These are phyloP conservation scores for Aristolochia californica DNA, from an alignment of 164 flowering plant species.

Conservation along the genomic window DNA sequence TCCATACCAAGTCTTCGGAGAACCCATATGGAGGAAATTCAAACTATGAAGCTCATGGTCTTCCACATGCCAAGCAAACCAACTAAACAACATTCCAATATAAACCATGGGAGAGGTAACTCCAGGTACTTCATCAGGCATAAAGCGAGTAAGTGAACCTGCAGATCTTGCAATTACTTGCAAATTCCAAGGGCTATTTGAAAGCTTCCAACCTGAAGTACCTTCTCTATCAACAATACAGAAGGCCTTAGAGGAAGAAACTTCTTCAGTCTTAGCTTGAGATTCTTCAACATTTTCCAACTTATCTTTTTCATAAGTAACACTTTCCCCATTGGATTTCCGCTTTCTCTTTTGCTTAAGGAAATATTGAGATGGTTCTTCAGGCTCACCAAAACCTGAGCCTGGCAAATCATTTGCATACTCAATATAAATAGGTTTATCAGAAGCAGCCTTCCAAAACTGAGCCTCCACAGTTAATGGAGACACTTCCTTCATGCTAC, in stretches of 20 bases:
- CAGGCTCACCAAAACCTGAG: slow-evolving; percentile 82
- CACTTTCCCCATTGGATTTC: slow-evolving; percentile 14
- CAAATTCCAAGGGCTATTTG: slow-evolving; percentile 95
- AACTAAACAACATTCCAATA: slow-evolving; percentile 96
- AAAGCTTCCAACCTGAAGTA: slow-evolving; percentile 92
- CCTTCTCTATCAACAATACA: slow-evolving; percentile 44
- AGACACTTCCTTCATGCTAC: slow-evolving; percentile 50
- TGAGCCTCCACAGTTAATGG: slow-evolving; percentile 60
- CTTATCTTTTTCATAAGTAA: no score
- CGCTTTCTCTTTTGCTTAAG: slow-evolving; percentile 36
- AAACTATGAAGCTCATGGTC: slow-evolving; percentile 99
- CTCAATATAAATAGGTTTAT: slow-evolving; percentile 83
- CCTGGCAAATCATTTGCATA: slow-evolving; percentile 99
- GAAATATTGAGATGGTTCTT: slow-evolving; percentile 39
- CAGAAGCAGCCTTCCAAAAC: slow-evolving; percentile 83
- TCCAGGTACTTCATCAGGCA: slow-evolving; percentile 98
- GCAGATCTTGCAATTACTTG: slow-evolving; percentile 90
- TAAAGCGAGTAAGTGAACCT: slow-evolving; percentile 93
- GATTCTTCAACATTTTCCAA: no score
- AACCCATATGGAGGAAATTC: slow-evolving; percentile 87
- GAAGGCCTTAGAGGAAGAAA: slow-evolving; percentile 1
- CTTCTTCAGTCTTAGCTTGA: not conserved
- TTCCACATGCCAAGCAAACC: slow-evolving; percentile 99
- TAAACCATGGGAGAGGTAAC: slow-evolving; percentile 99
- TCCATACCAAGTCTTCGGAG: slow-evolving; percentile 97